Evolutionary conservation across 306 rosid species (phyloP).

Genomic region (Inga oerstediana): DNA sequence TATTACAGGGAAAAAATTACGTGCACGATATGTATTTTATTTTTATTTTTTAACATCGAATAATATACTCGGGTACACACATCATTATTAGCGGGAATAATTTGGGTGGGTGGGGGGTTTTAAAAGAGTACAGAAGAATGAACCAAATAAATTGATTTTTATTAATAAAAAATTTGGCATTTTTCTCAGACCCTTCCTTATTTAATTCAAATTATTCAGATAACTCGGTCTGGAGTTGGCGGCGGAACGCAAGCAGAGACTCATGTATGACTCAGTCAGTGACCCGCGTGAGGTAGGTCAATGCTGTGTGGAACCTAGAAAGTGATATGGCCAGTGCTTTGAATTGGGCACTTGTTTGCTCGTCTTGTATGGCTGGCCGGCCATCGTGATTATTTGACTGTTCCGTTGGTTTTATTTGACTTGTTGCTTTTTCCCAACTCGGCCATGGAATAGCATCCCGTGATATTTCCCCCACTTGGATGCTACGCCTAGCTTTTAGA

Average conservation of each 20-base stretch:
- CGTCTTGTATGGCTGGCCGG: background rate
- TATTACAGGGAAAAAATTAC: too few relatives aligned
- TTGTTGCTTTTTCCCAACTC: background rate
- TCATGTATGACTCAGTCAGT: background rate
- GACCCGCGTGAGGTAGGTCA: background rate
- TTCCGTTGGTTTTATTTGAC: background rate
- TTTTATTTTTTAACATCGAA: too few relatives aligned
- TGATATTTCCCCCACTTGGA: background rate
- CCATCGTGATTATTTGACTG: background rate
- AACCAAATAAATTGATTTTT: too few relatives aligned
- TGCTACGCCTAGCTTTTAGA: background rate
- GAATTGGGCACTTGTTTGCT: background rate
- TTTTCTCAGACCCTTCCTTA: too few relatives aligned
- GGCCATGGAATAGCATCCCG: background rate
- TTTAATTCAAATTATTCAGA: too few relatives aligned
- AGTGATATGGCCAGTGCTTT: background rate
- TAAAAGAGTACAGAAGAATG: too few relatives aligned
- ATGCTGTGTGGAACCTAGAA: background rate
- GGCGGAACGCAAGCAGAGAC: background rate
- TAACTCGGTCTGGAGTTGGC: too few relatives aligned
- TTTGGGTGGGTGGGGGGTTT: too few relatives aligned
- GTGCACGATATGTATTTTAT: too few relatives aligned
- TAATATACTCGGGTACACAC: too few relatives aligned
- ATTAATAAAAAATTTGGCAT: background rate
- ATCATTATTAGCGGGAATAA: too few relatives aligned